phyloP scores from a whole-genome alignment of 371 early-diverging fungal species.

The Mucor circinelloides region DNA sequence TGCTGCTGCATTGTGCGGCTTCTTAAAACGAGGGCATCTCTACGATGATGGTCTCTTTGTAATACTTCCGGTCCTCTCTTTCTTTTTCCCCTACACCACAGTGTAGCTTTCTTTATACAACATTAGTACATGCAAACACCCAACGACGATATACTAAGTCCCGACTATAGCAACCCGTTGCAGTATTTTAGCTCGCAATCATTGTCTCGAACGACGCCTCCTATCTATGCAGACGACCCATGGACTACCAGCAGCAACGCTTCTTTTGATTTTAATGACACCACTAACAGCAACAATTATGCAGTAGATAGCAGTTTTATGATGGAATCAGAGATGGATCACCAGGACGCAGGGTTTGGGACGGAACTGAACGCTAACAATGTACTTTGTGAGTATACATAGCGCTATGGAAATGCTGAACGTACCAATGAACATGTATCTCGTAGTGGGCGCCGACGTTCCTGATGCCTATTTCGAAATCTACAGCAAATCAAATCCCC shows the following conservation, averaged over 20 bases:
- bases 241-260: slow-evolving; percentile 10
- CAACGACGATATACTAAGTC: slow-evolving; percentile 14
- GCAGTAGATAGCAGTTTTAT: not conserved
- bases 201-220: slow-evolving; percentile 4
- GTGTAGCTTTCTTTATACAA: not conserved
- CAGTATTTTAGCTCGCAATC: slow-evolving; percentile 5
- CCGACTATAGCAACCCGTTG: slow-evolving; percentile 12
- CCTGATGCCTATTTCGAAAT: slow-evolving; percentile 19
- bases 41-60: not conserved
- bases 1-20: not conserved
- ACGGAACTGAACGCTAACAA: slow-evolving; percentile 4
- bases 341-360: not conserved
- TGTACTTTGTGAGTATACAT: slow-evolving; percentile 10
- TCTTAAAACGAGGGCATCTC: not conserved
- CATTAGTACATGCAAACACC: slow-evolving; percentile 1
- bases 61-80: slow-evolving; percentile 8
- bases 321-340: not conserved
- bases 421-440: not conserved
- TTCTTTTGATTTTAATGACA: not conserved
- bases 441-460: slow-evolving; percentile 16
- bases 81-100: not conserved
- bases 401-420: too few species aligned
- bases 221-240: slow-evolving; percentile 23
- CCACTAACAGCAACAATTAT: not conserved
- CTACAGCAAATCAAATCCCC: slow-evolving; percentile 9